These are phyloP conservation scores for Colletotrichum sp. DNA, from an alignment of 2,329 filamentous ascomycete genomes.

Conservation along the genomic window DNA sequence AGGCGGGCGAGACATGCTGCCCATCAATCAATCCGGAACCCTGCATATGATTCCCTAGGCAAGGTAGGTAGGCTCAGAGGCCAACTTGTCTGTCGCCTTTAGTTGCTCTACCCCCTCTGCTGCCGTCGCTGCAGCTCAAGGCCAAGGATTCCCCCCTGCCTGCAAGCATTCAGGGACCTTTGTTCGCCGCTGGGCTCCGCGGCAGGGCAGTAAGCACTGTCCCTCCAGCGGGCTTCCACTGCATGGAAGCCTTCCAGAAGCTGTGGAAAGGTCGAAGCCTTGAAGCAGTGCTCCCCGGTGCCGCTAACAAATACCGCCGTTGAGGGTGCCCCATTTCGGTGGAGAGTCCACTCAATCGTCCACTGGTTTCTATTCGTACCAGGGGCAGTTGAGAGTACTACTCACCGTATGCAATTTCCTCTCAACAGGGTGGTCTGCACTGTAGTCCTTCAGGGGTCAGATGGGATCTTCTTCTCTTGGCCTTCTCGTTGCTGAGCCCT, in stretches of 20 bases:
- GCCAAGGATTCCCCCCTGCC: slow-evolving; percentile 1
- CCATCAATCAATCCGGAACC: slow-evolving; percentile 9
- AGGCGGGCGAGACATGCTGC: slow-evolving; percentile 7
- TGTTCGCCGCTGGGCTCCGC: slow-evolving; percentile 5
- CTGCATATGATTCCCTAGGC: neutral
- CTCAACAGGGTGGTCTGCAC: neutral
- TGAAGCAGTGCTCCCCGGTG: neutral
- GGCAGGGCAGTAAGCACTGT: slow-evolving; percentile 1
- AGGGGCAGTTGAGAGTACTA: neutral
- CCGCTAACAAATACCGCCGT: neutral
- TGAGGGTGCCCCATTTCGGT: neutral
- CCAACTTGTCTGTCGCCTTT: neutral
- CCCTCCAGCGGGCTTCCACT: slow-evolving; percentile 2
- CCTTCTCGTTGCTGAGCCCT: neutral
- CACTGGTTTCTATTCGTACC: neutral
- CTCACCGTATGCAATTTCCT: neutral
- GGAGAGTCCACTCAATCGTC: neutral
- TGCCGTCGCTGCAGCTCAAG: neutral
- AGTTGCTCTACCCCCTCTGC: neutral
- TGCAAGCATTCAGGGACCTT: slow-evolving; percentile 3
- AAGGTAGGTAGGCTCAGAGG: neutral
- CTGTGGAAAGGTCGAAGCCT: slow-evolving; percentile 13
- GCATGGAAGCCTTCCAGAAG: slow-evolving; percentile 20
- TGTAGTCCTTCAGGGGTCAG: neutral
- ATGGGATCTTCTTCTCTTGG: neutral